Percentiles rank a stretch among this genome's conserved stretches.
Conservation (phyloP, 306 rosid genomes). For the Pyrus betulifolia region DNA sequence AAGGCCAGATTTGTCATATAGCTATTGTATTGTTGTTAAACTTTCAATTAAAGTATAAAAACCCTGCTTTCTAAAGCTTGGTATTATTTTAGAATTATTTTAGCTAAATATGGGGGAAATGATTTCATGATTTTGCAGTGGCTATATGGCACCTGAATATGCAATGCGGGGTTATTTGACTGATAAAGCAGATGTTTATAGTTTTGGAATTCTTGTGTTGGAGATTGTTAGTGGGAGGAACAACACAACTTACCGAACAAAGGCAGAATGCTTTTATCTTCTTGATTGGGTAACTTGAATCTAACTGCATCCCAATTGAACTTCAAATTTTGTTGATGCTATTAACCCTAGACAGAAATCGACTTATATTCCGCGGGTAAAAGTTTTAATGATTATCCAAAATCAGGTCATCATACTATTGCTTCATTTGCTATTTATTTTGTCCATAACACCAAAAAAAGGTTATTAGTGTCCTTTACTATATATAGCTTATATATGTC, state of each 20-base stretch:
- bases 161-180: slow-evolving; percentile 26
- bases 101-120: background rate
- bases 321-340: background rate
- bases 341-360: background rate
- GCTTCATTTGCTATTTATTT: no score
- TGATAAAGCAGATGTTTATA: slow-evolving; percentile 28
- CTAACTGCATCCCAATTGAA: background rate
- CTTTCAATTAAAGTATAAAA: background rate
- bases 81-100: background rate
- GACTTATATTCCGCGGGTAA: background rate
- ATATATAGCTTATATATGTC: background rate
- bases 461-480: background rate
- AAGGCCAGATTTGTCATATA: no score
- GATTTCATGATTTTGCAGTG: slow-evolving; percentile 5
- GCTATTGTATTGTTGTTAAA: background rate
- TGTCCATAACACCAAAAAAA: no score
- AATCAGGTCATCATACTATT: background rate
- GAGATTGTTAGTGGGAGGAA: slow-evolving; percentile 21
- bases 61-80: background rate
- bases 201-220: slow-evolving; percentile 22
- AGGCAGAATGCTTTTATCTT: slow-evolving; percentile 7
- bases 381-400: background rate
- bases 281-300: slow-evolving; percentile 29
- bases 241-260: slow-evolving; percentile 3
- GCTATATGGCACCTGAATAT: slow-evolving; percentile 32